Conservation (phyloP, 208 protist species). For the Trypanosoma rangeli region DNA sequence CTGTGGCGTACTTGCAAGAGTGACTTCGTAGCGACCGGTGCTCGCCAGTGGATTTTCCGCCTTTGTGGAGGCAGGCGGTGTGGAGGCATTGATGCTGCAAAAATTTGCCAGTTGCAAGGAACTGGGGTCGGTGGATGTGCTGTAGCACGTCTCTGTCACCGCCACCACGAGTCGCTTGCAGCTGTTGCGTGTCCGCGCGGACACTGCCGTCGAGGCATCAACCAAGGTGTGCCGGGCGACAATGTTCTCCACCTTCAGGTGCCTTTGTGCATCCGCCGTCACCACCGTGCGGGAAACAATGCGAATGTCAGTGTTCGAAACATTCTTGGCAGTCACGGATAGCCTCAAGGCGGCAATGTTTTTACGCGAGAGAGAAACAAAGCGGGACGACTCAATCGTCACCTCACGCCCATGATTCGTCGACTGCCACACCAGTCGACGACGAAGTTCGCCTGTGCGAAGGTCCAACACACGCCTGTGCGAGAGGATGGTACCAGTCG, state of each 20-base stretch:
- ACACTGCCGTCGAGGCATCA: slow-evolving; percentile 65
- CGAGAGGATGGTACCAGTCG: slow-evolving; percentile 51
- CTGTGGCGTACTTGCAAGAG: slow-evolving; percentile 1
- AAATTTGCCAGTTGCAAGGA: background rate
- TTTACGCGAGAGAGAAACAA: slow-evolving; percentile 60
- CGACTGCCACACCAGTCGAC: slow-evolving; percentile 77
- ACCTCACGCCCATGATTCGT: slow-evolving; percentile 62
- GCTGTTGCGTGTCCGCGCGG: slow-evolving; percentile 82
- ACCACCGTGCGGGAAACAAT: slow-evolving; percentile 72
- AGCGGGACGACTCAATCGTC: slow-evolving; percentile 72
- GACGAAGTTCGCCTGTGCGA: slow-evolving; percentile 70
- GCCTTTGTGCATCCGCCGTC: slow-evolving; percentile 22
- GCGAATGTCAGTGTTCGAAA: slow-evolving; percentile 83
- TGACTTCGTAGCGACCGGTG: background rate
- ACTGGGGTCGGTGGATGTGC: slow-evolving; percentile 12
- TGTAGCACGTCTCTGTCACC: slow-evolving; percentile 53
- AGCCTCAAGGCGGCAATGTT: slow-evolving; percentile 72
- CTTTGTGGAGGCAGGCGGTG: background rate
- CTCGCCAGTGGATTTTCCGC: background rate
- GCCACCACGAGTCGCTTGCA: slow-evolving; percentile 79
- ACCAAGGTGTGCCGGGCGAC: slow-evolving; percentile 56
- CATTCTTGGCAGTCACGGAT: slow-evolving; percentile 76
- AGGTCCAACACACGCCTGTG: slow-evolving; percentile 72
- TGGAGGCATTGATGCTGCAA: background rate
- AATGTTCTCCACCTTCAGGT: slow-evolving; percentile 71